Evolutionary conservation across 2,329 filamentous ascomycete species (phyloP).

Genomic region (Xylariomycetidae sp.): DNA sequence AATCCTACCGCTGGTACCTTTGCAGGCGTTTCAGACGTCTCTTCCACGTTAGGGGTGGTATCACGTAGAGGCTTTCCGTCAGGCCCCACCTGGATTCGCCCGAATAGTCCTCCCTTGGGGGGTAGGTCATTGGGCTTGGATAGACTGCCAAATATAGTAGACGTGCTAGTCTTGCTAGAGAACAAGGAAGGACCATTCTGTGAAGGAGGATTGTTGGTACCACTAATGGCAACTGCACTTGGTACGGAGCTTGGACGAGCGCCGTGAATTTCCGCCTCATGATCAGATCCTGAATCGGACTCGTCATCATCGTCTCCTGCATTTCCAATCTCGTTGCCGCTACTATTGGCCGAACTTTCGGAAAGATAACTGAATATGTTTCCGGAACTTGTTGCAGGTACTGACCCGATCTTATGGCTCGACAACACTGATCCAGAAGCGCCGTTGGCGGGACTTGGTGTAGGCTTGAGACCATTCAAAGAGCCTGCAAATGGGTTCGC

Average conservation of each 20-base stretch:
- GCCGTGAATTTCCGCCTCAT: constrained; percentile 38
- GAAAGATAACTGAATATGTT: constrained; percentile 61
- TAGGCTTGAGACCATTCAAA: constrained; percentile 36
- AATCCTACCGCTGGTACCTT: constrained; percentile 8
- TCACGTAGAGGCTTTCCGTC: constrained; percentile 27
- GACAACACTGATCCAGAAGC: constrained; percentile 19
- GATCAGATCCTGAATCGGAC: constrained; percentile 40
- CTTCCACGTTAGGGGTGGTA: constrained; percentile 13
- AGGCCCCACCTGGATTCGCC: constrained; percentile 26
- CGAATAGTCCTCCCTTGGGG: constrained; percentile 27
- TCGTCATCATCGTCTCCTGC: constrained; percentile 43
- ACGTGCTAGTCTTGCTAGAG: constrained; percentile 22
- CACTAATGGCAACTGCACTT: constrained; percentile 37
- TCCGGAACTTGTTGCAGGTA: constrained; percentile 21
- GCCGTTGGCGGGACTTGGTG: constrained; percentile 20
- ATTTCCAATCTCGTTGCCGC: constrained; percentile 41
- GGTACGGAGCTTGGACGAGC: constrained; percentile 39
- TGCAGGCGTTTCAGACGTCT: constrained; percentile 5
- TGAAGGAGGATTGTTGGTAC: constrained; percentile 33
- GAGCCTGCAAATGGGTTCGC: constrained; percentile 30
- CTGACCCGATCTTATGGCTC: constrained; percentile 18
- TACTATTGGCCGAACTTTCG: constrained; percentile 52
- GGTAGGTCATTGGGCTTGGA: constrained; percentile 14
- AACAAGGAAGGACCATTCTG: constrained; percentile 31
- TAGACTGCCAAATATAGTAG: constrained; percentile 17